Percentiles rank a stretch among this genome's conserved stretches.
phyloP scores from a whole-genome alignment of 768 basidiomycete genomes.

The Neoboletus brunneissimus region DNA sequence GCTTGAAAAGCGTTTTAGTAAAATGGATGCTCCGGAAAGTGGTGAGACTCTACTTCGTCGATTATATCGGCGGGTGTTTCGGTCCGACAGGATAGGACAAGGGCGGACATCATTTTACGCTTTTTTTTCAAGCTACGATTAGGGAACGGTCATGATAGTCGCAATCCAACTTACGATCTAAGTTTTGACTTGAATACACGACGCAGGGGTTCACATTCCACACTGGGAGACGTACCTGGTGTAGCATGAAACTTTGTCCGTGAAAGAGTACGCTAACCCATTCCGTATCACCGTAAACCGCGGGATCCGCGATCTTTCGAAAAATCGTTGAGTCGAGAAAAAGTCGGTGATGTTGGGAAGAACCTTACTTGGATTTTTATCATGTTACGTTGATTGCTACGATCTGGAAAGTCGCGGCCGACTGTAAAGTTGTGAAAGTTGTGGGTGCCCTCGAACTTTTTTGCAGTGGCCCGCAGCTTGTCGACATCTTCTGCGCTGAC shows the following conservation, averaged over 20 bases:
- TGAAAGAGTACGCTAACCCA: conserved; percentile 94
- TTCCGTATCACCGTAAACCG: conserved; percentile 85
- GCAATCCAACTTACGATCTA: conserved; percentile 30
- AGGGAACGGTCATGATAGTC: conserved; percentile 3
- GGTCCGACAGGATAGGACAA: conserved; percentile 79
- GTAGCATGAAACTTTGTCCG: conserved; percentile 98
- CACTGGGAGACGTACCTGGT: conserved; percentile 66
- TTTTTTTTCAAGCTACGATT: conserved; percentile 32
- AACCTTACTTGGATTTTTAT: conserved; percentile 70
- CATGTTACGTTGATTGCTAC: conserved; percentile 83
- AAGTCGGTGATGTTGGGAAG: not conserved
- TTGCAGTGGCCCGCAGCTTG: conserved; percentile 52
- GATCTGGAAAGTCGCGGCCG: conserved; percentile 78
- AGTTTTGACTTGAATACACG: conserved; percentile 13
- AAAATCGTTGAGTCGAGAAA: not conserved
- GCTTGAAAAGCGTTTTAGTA: conserved; percentile 37
- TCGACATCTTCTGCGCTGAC: conserved; percentile 51
- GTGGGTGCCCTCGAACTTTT: conserved; percentile 81
- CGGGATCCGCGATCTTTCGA: conserved; percentile 77
- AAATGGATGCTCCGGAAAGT: not conserved
- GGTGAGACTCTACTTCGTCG: conserved; percentile 50
- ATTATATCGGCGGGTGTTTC: conserved; percentile 72
- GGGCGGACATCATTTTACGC: conserved; percentile 95
- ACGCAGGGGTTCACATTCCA: conserved; percentile 15
- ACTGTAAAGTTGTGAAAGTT: conserved; percentile 99